Percentiles rank a stretch among this genome's conserved stretches.
Evolutionary conservation across 2,329 filamentous ascomycete genomes (phyloP).

Genomic region (Blumeria graminis): DNA sequence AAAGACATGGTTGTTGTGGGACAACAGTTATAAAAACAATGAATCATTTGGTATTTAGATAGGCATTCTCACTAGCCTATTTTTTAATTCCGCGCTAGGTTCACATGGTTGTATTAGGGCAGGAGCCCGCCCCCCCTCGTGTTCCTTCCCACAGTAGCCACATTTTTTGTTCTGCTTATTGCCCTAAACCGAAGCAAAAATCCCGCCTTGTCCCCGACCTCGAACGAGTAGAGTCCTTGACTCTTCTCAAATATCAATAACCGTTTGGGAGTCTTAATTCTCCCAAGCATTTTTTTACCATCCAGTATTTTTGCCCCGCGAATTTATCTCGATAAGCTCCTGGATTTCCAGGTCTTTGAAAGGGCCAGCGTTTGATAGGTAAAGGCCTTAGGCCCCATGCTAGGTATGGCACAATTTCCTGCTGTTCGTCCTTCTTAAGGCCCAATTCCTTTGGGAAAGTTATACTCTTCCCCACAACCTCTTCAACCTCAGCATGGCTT

Average conservation of each 20-base stretch:
- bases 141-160: background rate
- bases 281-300: no score
- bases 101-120: background rate
- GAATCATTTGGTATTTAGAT: no score
- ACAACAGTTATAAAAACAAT: no score
- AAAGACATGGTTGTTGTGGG: no score
- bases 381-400: background rate
- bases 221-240: background rate
- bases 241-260: background rate
- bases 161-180: background rate
- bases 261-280: no score
- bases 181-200: background rate
- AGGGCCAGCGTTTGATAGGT: background rate
- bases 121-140: background rate
- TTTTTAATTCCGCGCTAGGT: no score
- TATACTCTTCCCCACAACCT: background rate
- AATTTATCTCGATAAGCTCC: background rate
- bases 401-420: no score
- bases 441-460: background rate
- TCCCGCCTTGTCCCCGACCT: background rate
- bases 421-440: no score
- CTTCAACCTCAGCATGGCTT: background rate
- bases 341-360: background rate
- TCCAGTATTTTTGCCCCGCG: no score
- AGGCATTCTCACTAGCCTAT: no score